A percentile compares a stretch with the other conserved stretches of the same genome.
These are phyloP conservation scores for Schrenkiella parvula DNA, from an alignment of 345 rosid genomes.

Conservation along the genomic window DNA sequence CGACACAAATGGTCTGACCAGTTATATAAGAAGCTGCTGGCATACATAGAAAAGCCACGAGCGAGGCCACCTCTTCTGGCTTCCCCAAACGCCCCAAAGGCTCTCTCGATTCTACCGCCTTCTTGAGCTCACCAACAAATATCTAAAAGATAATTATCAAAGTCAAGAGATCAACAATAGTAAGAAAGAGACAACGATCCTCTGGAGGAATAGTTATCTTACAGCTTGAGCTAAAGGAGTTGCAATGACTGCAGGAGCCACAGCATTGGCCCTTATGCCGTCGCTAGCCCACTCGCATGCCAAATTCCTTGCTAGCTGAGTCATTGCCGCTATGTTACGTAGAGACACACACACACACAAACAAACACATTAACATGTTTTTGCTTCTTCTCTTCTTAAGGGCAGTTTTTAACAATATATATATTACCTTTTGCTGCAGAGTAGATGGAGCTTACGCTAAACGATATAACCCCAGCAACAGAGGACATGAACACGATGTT, in stretches of 20 bases:
- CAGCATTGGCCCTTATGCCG: constrained; percentile 67
- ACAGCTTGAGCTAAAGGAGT: constrained; percentile 68
- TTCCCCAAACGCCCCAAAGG: constrained; percentile 48
- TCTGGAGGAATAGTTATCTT: constrained; percentile 21
- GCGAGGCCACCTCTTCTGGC: constrained; percentile 48
- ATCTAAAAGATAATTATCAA: constrained; percentile 11
- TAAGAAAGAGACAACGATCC: too few species aligned
- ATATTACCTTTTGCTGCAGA: constrained; percentile 45
- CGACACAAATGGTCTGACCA: constrained; percentile 56
- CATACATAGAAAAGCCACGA: constrained; percentile 54
- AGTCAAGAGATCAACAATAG: constrained; percentile 10
- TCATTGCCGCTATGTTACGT: constrained; percentile 65
- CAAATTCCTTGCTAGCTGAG: constrained; percentile 66
- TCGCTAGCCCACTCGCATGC: constrained; percentile 87
- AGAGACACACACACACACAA: neutral
- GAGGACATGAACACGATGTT: constrained; percentile 55
- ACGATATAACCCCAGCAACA: constrained; percentile 33
- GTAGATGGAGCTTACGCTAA: constrained; percentile 35
- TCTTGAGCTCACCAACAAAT: constrained; percentile 23
- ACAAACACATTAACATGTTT: neutral
- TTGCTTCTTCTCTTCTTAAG: neutral
- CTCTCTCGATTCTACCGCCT: constrained; percentile 31
- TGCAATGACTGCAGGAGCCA: constrained; percentile 75
- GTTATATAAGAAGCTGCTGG: constrained; percentile 64
- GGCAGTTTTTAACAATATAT: neutral